Conservation (phyloP, 192 early-diverging fungal genomes). For the Coemansia asiatica region DNA sequence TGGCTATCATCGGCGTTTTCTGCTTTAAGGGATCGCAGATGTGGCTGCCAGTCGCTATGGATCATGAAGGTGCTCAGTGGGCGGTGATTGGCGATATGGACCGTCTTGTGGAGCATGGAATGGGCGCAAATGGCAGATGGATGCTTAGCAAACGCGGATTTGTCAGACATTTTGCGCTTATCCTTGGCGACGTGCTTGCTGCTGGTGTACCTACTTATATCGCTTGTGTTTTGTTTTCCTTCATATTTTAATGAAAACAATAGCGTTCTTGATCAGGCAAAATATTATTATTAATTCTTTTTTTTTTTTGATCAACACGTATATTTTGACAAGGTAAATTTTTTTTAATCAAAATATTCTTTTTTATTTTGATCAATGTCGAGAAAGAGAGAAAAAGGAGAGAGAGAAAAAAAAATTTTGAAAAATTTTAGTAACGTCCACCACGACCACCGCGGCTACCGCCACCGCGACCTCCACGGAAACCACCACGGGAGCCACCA, state of each 20-base stretch:
- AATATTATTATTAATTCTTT: no score
- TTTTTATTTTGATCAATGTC: not conserved
- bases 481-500: constrained; percentile 54
- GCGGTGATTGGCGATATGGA: not conserved
- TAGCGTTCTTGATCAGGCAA: no score
- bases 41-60: not conserved
- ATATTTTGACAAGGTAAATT: not conserved
- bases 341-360: no score
- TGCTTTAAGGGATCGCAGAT: constrained; percentile 9
- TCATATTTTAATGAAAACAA: not conserved
- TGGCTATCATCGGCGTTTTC: constrained; percentile 1
- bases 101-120: no score
- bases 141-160: constrained; percentile 1
- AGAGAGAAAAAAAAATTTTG: not conserved
- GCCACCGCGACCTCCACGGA: constrained; percentile 35
- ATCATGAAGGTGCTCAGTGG: not conserved
- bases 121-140: no score
- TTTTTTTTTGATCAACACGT: no score
- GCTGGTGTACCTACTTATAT: constrained; percentile 6
- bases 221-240: not conserved
- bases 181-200: not conserved
- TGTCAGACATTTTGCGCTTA: not conserved
- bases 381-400: not conserved
- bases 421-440: constrained; percentile 15
- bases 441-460: constrained; percentile 7